phyloP scores from a whole-genome alignment of 305 asterid genomes.

The Euphrasia arctica region DNA sequence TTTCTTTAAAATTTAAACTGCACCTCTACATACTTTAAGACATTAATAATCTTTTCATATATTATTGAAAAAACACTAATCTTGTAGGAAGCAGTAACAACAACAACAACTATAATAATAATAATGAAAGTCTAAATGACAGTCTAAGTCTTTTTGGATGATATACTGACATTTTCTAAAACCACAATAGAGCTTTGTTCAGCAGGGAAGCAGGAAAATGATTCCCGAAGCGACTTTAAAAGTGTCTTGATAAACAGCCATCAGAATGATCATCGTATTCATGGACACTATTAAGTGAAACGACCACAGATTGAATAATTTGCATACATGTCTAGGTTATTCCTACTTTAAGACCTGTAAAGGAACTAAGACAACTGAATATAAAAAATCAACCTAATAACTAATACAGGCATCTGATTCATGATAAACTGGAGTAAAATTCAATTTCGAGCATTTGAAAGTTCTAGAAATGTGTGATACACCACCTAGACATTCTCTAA shows the following conservation, averaged over 20 bases:
- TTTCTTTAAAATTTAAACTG: background rate
- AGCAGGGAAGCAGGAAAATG: conserved; percentile 11
- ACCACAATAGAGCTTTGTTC: background rate
- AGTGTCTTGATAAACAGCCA: background rate
- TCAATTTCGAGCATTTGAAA: conserved; percentile 8
- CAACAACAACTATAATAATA: no score
- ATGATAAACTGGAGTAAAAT: conserved; percentile 7
- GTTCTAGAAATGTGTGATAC: conserved; percentile 1
- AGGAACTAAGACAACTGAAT: background rate
- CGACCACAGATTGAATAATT: background rate
- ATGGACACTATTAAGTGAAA: conserved; percentile 4
- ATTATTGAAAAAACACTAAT: background rate
- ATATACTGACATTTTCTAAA: conserved; percentile 4
- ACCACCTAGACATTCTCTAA: conserved; percentile 12
- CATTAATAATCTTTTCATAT: background rate
- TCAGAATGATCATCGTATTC: background rate
- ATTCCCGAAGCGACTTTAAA: background rate
- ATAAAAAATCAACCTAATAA: conserved; percentile 8
- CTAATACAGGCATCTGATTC: conserved; percentile 13
- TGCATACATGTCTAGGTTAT: background rate
- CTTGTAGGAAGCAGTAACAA: no score
- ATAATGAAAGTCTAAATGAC: background rate
- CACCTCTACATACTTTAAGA: conserved; percentile 2
- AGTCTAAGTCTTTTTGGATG: background rate
- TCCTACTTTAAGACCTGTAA: background rate